Conservation (phyloP, 2,329 filamentous ascomycete species). For the Microascus cirrosus region DNA sequence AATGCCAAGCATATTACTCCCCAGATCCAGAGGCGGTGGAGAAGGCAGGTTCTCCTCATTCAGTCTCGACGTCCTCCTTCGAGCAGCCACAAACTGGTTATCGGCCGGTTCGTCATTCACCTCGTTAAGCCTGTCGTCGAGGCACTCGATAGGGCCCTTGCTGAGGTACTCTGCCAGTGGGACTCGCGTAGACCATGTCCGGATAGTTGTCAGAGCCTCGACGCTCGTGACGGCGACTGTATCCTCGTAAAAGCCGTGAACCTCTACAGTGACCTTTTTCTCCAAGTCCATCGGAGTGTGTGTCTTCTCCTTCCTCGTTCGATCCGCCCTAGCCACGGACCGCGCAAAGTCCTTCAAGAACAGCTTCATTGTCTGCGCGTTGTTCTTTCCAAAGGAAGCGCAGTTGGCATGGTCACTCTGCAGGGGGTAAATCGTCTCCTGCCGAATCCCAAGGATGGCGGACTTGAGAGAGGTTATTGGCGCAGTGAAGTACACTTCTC, state of each 20-base stretch:
- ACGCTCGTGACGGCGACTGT: slow-evolving; percentile 16
- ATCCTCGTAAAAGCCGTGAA: slow-evolving; percentile 49
- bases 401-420: slow-evolving; percentile 44
- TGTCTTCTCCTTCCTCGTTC: slow-evolving; percentile 12
- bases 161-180: slow-evolving; percentile 41
- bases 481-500: slow-evolving; percentile 45
- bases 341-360: slow-evolving; percentile 22
- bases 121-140: slow-evolving; percentile 37
- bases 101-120: slow-evolving; percentile 1
- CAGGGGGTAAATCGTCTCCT: slow-evolving; percentile 39
- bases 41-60: slow-evolving; percentile 1
- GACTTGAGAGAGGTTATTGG: slow-evolving; percentile 48
- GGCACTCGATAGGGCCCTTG: slow-evolving; percentile 42
- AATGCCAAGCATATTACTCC: not conserved
- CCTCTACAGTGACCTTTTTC: slow-evolving; percentile 43
- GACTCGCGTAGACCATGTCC: slow-evolving; percentile 39
- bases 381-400: slow-evolving; percentile 39
- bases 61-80: not conserved
- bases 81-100: not conserved
- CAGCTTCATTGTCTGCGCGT: slow-evolving; percentile 32
- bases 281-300: slow-evolving; percentile 38
- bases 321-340: slow-evolving; percentile 21
- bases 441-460: slow-evolving; percentile 35
- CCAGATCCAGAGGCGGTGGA: slow-evolving; percentile 1
- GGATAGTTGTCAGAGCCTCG: slow-evolving; percentile 20